Evolutionary conservation across 768 basidiomycete species (phyloP), one percentile per base, ranked within the genome.

Genomic region (Antrodiella citrinella): DNA sequence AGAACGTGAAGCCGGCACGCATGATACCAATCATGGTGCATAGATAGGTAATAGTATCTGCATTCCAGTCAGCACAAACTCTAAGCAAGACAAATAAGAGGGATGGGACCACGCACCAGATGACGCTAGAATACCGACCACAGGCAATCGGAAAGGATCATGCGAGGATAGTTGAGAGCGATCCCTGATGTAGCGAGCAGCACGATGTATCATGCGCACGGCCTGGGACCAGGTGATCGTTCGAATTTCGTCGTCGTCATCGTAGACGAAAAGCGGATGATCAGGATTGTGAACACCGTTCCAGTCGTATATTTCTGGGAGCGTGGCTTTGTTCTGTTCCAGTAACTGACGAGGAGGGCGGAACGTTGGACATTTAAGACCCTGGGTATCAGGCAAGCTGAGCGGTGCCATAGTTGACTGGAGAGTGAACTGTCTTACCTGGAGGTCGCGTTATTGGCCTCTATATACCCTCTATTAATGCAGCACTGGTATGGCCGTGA

Each of bases 231-330:
- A 69, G 21, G 54, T 54, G 11, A 68, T 49, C 10, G 51, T 56
- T n/a, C 49, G 50, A 11, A 49, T 38, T 1, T 23, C 2, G 5
- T 52, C 54, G 7, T 52, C 56, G 4, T 57, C 51, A 3, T 46
- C 49, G 45, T 51, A 66, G 3, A 59, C 52, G 46, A 67, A 70
- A 21, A 69, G 45, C 13, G 65, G 67, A 49, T 71, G 69, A 24
- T 61, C 49, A 1, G 66, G 61, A 22, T 56, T 62, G 40, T 68
- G 51, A 18, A 55, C 40, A 2, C 52, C 50, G 44, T 71, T 61
- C 63, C 63, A 72, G 43, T 70, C 70, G 30, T 62, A 66, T 15
- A 72, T 41, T 48, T 72, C 59, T 1, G 67, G 63, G 2, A 72
- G 7, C 30, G 15, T 35, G 7, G 15, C 7, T 7, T 35, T 35